These are phyloP conservation scores for Penicillium sclerotigenum DNA, from an alignment of 2,329 filamentous ascomycete species.

Conservation along the genomic window DNA sequence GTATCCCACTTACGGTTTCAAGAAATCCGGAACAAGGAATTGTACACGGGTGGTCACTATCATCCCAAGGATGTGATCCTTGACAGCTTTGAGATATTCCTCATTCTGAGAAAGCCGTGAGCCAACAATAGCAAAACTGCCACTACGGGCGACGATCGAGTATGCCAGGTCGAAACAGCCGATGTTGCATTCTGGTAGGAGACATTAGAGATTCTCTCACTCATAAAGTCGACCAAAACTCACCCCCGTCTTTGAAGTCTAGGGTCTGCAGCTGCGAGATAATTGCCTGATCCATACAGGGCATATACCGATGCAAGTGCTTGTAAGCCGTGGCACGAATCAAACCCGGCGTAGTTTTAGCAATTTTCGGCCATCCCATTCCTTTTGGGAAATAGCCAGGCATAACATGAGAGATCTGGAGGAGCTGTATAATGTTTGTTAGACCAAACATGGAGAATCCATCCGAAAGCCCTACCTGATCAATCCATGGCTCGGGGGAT, in stretches of 20 bases:
- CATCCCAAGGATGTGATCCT: slow-evolving; percentile 25
- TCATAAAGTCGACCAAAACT: background rate
- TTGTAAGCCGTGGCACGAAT: slow-evolving; percentile 21
- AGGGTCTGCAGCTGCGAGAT: slow-evolving; percentile 13
- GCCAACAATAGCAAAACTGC: slow-evolving; percentile 20
- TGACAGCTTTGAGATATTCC: slow-evolving; percentile 21
- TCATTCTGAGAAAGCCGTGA: slow-evolving; percentile 18
- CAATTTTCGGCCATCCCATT: slow-evolving; percentile 23
- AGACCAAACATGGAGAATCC: background rate
- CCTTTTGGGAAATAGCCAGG: slow-evolving; percentile 20
- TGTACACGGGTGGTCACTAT: slow-evolving; percentile 22
- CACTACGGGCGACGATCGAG: slow-evolving; percentile 23
- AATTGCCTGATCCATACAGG: slow-evolving; percentile 18
- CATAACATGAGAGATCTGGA: slow-evolving; percentile 41
- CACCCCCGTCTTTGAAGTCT: slow-evolving; percentile 9
- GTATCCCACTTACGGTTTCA: slow-evolving; percentile 14
- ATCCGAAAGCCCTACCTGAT: slow-evolving; percentile 10
- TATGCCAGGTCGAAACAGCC: slow-evolving; percentile 23
- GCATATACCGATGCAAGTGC: slow-evolving; percentile 19
- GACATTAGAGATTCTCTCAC: background rate
- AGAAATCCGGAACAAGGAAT: slow-evolving; percentile 19
- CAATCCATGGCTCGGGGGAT: slow-evolving; percentile 25
- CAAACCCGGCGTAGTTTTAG: slow-evolving; percentile 22
- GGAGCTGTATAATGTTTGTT: slow-evolving; percentile 6
- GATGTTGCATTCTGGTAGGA: slow-evolving; percentile 11